Percentiles rank a stretch among this genome's conserved stretches.
These are phyloP conservation scores for Exophiala spinifera DNA, from an alignment of 2,329 filamentous ascomycete species.

Conservation along the genomic window DNA sequence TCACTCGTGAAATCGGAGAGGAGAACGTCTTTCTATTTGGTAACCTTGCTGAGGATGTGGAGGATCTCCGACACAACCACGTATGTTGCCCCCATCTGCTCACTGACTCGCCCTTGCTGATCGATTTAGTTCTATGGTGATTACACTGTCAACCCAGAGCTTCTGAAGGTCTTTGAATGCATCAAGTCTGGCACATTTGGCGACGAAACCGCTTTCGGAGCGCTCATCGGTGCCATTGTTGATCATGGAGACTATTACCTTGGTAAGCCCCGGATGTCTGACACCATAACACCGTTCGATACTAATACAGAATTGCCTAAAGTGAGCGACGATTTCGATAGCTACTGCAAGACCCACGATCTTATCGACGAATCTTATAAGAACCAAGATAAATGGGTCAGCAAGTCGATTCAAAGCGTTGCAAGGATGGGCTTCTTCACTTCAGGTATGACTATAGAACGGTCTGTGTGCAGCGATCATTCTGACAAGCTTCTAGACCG, in stretches of 20 bases:
- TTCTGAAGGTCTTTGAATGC: conserved; percentile 76
- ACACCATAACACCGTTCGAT: background rate
- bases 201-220: conserved; percentile 71
- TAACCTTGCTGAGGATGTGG: conserved; percentile 91
- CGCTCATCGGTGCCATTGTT: conserved; percentile 77
- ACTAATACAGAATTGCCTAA: background rate
- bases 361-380: conserved; percentile 89
- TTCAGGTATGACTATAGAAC: conserved; percentile 45
- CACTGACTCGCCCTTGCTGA: background rate
- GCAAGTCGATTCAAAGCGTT: conserved; percentile 84
- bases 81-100: background rate
- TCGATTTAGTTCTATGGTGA: conserved; percentile 62
- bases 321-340: conserved; percentile 95
- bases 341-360: conserved; percentile 85
- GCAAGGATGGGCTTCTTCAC: conserved; percentile 97
- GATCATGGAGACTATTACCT: conserved; percentile 97
- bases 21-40: conserved; percentile 99
- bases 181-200: conserved; percentile 83
- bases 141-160: conserved; percentile 71
- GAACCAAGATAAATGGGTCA: conserved; percentile 88
- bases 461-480: background rate
- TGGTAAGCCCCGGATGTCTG: conserved; percentile 8
- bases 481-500: conserved; percentile 55
- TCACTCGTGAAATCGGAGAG: conserved; percentile 93
- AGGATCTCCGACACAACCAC: conserved; percentile 88